Percentiles rank a stretch among this genome's conserved stretches.
Conservation (phyloP, 2,329 filamentous ascomycete species). For the Leptographium flavum region DNA sequence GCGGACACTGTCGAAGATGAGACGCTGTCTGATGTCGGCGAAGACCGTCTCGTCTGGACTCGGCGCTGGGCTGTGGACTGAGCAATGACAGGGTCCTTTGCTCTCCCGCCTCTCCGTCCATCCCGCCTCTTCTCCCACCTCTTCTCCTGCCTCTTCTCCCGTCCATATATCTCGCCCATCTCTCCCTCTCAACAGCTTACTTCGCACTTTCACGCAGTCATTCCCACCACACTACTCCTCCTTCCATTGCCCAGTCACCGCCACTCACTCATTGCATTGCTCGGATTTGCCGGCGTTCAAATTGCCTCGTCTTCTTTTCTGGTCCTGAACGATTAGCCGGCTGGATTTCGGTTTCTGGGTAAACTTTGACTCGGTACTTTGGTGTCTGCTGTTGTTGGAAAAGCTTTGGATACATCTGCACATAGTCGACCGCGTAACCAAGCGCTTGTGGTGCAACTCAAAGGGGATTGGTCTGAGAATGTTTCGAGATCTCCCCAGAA, state of each 20-base stretch:
- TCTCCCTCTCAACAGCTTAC: not conserved
- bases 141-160: not conserved
- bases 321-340: not conserved
- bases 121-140: not conserved
- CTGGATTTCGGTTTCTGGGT: not conserved
- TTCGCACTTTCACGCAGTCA: no score
- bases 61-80: constrained; percentile 10
- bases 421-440: not conserved
- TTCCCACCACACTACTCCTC: not conserved
- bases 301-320: not conserved
- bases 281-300: constrained; percentile 4
- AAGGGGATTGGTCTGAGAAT: not conserved
- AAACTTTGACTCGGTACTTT: not conserved
- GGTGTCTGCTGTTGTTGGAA: not conserved
- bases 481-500: not conserved
- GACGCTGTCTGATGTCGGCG: constrained; percentile 6
- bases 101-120: not conserved
- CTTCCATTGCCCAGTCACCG: not conserved
- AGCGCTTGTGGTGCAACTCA: not conserved
- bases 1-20: not conserved
- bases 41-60: constrained; percentile 8
- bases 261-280: constrained; percentile 5
- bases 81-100: not conserved
- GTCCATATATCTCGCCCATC: not conserved
- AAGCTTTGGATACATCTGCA: not conserved